Conservation (phyloP, 768 basidiomycete species). For the Rhizopogon rudus region DNA sequence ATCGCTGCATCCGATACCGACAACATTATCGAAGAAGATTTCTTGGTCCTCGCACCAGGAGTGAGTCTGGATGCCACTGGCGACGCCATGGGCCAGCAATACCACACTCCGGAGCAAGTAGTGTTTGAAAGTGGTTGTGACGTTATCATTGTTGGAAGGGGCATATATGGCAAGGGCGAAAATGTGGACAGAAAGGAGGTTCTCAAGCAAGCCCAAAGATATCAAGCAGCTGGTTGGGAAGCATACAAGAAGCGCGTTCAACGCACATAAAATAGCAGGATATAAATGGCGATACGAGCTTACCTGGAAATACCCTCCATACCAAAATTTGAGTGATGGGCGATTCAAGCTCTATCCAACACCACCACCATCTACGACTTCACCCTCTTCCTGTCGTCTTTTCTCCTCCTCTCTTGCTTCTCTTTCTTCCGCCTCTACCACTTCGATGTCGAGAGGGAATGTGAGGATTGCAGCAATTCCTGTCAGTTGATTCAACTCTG, state of each 20-base stretch:
- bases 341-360: not conserved
- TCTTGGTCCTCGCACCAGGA: constrained; percentile 88
- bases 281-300: not conserved
- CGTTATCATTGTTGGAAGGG: constrained; percentile 95
- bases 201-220: constrained; percentile 71
- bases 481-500: constrained; percentile 94
- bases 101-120: constrained; percentile 84
- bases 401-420: constrained; percentile 53
- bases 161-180: constrained; percentile 72
- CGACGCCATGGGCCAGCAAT: constrained; percentile 93
- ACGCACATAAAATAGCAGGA: not conserved
- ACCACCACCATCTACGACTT: constrained; percentile 1
- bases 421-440: constrained; percentile 89
- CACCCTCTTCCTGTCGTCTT: constrained; percentile 8
- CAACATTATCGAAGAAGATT: constrained; percentile 58
- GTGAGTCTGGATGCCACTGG: constrained; percentile 78
- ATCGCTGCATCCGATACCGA: constrained; percentile 35
- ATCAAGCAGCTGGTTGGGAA: constrained; percentile 83
- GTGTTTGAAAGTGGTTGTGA: constrained; percentile 82
- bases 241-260: constrained; percentile 68
- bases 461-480: constrained; percentile 95
- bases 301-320: not conserved
- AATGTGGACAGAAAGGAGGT: constrained; percentile 36
- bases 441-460: constrained; percentile 92
- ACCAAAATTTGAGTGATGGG: not conserved